phyloP scores from a whole-genome alignment of 129 eudicot genomes.

The Tanacetum coccineum region DNA sequence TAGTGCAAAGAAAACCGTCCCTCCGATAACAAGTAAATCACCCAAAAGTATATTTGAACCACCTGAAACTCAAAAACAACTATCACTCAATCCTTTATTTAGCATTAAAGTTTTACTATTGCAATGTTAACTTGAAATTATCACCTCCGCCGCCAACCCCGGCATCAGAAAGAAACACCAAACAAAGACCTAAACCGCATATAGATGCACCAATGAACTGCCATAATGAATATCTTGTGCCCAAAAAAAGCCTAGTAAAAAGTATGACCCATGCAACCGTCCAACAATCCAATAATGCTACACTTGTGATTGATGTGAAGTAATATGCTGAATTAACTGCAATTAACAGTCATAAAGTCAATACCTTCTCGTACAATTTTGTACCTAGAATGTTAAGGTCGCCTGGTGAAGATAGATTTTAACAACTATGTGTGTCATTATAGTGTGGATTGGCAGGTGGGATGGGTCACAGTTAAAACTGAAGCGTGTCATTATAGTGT shows the following conservation, averaged over 20 bases:
- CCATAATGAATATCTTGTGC: slow-evolving; percentile 57
- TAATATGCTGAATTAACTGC: slow-evolving; percentile 82
- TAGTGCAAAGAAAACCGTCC: slow-evolving; percentile 53
- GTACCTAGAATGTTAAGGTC: not conserved
- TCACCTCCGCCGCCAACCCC: slow-evolving; percentile 67
- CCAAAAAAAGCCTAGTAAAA: slow-evolving; percentile 76
- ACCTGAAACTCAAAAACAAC: slow-evolving; percentile 39
- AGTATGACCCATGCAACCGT: slow-evolving; percentile 78
- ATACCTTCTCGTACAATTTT: not conserved
- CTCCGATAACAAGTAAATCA: slow-evolving; percentile 62
- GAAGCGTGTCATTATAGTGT: no score
- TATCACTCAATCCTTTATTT: not conserved
- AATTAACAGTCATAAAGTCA: slow-evolving; percentile 11
- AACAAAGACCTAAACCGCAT: slow-evolving; percentile 65
- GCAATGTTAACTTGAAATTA: not conserved
- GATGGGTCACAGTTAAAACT: no score
- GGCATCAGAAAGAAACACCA: slow-evolving; percentile 70
- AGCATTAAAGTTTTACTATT: not conserved
- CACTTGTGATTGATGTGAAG: slow-evolving; percentile 87
- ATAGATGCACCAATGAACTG: slow-evolving; percentile 73
- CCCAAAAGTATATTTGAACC: slow-evolving; percentile 87
- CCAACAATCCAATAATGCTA: slow-evolving; percentile 74
- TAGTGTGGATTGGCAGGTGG: no score
- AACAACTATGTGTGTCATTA: not conserved
- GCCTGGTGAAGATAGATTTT: slow-evolving; percentile 1